Conservation (phyloP, 176 grass and related monocot genomes). For the Dactylis glomerata region DNA sequence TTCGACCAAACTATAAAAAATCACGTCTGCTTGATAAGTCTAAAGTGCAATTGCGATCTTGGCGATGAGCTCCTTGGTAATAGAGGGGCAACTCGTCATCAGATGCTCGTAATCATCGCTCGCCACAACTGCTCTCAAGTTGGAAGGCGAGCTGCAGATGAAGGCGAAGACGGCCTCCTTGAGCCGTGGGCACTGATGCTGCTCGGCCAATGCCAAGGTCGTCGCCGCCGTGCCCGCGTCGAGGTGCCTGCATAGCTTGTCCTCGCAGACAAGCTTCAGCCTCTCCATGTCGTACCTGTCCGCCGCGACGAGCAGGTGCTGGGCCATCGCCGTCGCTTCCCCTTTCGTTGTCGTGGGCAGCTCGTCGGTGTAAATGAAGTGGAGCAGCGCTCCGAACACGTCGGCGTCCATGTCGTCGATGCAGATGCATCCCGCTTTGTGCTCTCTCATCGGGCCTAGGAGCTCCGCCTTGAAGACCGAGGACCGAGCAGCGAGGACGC, state of each 20-base stretch:
- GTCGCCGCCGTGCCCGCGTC: not conserved
- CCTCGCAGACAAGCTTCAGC: slow-evolving; percentile 35
- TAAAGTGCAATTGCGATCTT: not conserved
- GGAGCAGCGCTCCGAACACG: slow-evolving; percentile 30
- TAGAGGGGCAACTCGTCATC: not conserved
- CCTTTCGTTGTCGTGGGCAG: not conserved
- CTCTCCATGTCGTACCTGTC: slow-evolving; percentile 36
- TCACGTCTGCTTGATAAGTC: not conserved
- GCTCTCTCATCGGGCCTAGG: slow-evolving; percentile 24
- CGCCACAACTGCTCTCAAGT: slow-evolving; percentile 1
- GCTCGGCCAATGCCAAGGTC: not conserved
- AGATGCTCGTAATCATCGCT: slow-evolving; percentile 7
- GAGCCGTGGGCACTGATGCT: not conserved
- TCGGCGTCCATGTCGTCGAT: slow-evolving; percentile 14
- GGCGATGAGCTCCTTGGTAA: not conserved
- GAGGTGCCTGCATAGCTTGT: not conserved
- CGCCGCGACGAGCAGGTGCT: slow-evolving; percentile 35
- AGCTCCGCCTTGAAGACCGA: slow-evolving; percentile 37
- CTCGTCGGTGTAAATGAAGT: slow-evolving; percentile 37
- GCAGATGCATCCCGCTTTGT: not conserved
- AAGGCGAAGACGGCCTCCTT: not conserved
- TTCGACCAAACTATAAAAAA: not conserved
- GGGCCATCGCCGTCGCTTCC: not conserved
- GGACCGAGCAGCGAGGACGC: slow-evolving; percentile 28
- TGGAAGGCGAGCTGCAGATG: not conserved